These are phyloP conservation scores for Dispira simplex DNA, from an alignment of 192 early-diverging fungal genomes.

Conservation along the genomic window DNA sequence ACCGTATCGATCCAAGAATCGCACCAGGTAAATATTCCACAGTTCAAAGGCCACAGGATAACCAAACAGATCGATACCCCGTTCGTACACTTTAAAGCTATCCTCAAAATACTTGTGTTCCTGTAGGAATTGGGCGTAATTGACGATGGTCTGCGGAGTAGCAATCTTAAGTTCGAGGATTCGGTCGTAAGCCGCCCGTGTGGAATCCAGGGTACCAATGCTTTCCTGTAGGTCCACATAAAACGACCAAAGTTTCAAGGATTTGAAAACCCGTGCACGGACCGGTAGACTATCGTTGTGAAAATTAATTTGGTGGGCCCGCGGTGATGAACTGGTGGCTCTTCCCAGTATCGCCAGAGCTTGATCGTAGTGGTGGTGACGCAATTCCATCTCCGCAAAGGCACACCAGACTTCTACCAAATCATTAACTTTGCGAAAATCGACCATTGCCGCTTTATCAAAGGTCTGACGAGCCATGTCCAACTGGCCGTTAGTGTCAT, in stretches of 20 bases:
- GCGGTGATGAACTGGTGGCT: constrained; percentile 38
- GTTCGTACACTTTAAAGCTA: constrained; percentile 88
- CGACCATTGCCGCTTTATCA: constrained; percentile 70
- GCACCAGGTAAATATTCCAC: constrained; percentile 88
- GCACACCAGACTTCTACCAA: constrained; percentile 79
- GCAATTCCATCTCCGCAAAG: constrained; percentile 80
- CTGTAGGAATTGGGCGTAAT: constrained; percentile 84
- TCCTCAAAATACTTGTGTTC: constrained; percentile 88
- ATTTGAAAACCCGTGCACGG: constrained; percentile 73
- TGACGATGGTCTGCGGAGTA: constrained; percentile 89
- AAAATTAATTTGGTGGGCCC: constrained; percentile 41
- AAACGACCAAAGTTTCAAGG: constrained; percentile 77
- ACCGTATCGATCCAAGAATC: constrained; percentile 76
- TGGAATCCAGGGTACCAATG: constrained; percentile 64
- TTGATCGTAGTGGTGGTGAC: constrained; percentile 40
- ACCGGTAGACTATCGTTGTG: constrained; percentile 66
- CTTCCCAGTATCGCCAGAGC: constrained; percentile 73
- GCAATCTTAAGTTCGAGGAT: constrained; percentile 90
- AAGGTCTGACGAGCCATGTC: constrained; percentile 59
- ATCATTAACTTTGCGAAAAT: constrained; percentile 64
- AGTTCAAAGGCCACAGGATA: constrained; percentile 94
- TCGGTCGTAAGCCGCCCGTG: constrained; percentile 73
- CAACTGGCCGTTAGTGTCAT: constrained; percentile 41
- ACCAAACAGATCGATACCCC: constrained; percentile 90
- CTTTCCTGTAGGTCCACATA: constrained; percentile 92